Evolutionary conservation across 2,329 filamentous ascomycete genomes (phyloP), one percentile per base, ranked within the genome.

Genomic region (Cercospora zeae-maydis): DNA sequence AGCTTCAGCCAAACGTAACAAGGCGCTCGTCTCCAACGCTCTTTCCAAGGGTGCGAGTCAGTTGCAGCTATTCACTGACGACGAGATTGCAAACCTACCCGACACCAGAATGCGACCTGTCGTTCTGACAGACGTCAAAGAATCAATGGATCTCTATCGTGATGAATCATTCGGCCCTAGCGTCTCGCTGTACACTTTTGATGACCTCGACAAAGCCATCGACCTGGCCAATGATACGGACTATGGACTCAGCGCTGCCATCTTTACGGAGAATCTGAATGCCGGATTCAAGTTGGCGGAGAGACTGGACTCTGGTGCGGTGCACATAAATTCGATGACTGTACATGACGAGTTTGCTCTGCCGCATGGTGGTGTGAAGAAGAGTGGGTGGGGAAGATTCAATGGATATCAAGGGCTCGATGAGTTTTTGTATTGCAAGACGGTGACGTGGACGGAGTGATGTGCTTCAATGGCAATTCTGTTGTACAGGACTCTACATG

Each of bases 91-190:
- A n/a, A 52, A 52, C 8, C 21, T 30, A n/a, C 21, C 19, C 14
- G 19, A 31, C 7, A 27, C 21, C 14, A 31, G 21, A n/a, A 58
- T 63, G 3, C 65, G 62, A n/a, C 63, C 64, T n/a, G 63, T 70
- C 58, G 78, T 93, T 58, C 77, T 95, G 0, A 84, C 84, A 36
- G 83, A 83, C 62, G 86, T 93, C 16, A 87, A 78, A 27, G 81
- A 83, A 65, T 82, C 83, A 0, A 93, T 93, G 90, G 86, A 90
- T 61, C 77, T 95, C 13, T 93, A 88, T 75, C 78, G 83, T 67
- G 86, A 83, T 1, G 91, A 95, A 77, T 88, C 85, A 1, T 95
- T 95, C 70, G 91, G 90, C 0, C 91, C 91, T 0, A 85, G 84
- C 0, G 89, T 92, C 1, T 86, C 85, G n/a, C 71, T 95, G 16